Percentiles rank a stretch among this genome's conserved stretches.
Conservation (phyloP, 257 asterid species). For the Przewalskia tangutica region DNA sequence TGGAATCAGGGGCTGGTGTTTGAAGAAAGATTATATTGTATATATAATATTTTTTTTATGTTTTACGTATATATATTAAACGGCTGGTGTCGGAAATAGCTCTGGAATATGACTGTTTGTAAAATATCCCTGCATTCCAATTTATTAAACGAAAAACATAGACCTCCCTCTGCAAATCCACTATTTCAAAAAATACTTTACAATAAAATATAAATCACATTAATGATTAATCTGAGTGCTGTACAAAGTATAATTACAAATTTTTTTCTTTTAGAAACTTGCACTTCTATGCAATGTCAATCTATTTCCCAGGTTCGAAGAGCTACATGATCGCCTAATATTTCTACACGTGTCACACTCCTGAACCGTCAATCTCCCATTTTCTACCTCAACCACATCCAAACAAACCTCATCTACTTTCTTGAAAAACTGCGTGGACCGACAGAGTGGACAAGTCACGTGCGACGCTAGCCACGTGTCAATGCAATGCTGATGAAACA, state of each 20-base stretch:
- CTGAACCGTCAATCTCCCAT: conserved; percentile 16
- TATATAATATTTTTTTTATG: too few relatives aligned
- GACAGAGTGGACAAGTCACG: conserved; percentile 79
- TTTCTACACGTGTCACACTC: conserved; percentile 19
- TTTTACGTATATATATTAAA: too few relatives aligned
- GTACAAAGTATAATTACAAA: conserved; percentile 1
- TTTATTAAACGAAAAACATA: too few relatives aligned
- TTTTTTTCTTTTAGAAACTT: conserved; percentile 20
- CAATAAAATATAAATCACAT: background rate
- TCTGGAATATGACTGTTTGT: too few relatives aligned
- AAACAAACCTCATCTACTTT: conserved; percentile 35
- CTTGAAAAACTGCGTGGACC: conserved; percentile 43
- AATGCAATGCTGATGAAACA: conserved; percentile 59
- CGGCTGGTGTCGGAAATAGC: too few relatives aligned
- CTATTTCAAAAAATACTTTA: background rate
- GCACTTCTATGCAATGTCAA: conserved; percentile 23
- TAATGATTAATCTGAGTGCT: conserved; percentile 6
- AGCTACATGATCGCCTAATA: conserved; percentile 18
- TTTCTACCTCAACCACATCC: conserved; percentile 20
- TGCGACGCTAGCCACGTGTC: conserved; percentile 77
- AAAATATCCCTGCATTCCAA: too few relatives aligned
- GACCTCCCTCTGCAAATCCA: too few relatives aligned
- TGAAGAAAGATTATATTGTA: too few relatives aligned
- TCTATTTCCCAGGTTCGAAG: background rate
- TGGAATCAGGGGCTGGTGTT: too few relatives aligned